phyloP scores from a whole-genome alignment of 2,329 filamentous ascomycete genomes.

The Chaetomium strumarium region DNA sequence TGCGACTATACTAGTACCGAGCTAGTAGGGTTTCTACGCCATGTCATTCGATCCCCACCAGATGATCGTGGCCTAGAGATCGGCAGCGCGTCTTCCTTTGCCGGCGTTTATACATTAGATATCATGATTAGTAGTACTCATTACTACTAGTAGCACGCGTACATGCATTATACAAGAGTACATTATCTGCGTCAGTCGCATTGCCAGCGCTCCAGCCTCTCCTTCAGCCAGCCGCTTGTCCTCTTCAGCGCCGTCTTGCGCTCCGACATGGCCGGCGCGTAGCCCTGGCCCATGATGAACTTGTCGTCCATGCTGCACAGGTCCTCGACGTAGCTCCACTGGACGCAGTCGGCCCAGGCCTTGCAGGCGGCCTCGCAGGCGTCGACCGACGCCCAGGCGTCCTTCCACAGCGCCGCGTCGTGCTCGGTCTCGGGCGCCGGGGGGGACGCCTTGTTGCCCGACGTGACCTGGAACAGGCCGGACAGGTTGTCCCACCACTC shows the following conservation, averaged over 20 bases:
- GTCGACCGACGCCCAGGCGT: conserved; percentile 9
- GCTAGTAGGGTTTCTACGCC: too few species aligned
- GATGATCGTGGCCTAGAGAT: too few species aligned
- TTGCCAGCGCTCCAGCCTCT: conserved; percentile 9
- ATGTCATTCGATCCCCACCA: too few species aligned
- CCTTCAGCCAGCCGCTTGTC: conserved; percentile 14
- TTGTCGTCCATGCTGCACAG: conserved; percentile 17
- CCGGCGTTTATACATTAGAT: too few species aligned
- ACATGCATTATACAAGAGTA: too few species aligned
- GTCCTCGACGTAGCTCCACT: conserved; percentile 17
- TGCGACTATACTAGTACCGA: too few species aligned
- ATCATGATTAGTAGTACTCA: too few species aligned
- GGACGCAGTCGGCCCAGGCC: conserved; percentile 9
- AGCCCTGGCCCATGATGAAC: conserved; percentile 15
- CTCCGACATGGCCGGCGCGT: conserved; percentile 13
- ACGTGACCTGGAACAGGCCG: conserved; percentile 7
- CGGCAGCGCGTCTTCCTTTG: too few species aligned
- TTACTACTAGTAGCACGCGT: too few species aligned
- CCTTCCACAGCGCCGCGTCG: conserved; percentile 9
- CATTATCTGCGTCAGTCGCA: neutral
- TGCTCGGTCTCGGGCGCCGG: conserved; percentile 3
- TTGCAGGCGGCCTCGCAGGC: conserved; percentile 12
- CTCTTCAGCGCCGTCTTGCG: conserved; percentile 14
- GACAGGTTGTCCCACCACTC: conserved; percentile 17
- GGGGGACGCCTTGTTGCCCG: conserved; percentile 9